Conservation (phyloP, 805 yeast genomes). For the Alloascoidea africana region DNA sequence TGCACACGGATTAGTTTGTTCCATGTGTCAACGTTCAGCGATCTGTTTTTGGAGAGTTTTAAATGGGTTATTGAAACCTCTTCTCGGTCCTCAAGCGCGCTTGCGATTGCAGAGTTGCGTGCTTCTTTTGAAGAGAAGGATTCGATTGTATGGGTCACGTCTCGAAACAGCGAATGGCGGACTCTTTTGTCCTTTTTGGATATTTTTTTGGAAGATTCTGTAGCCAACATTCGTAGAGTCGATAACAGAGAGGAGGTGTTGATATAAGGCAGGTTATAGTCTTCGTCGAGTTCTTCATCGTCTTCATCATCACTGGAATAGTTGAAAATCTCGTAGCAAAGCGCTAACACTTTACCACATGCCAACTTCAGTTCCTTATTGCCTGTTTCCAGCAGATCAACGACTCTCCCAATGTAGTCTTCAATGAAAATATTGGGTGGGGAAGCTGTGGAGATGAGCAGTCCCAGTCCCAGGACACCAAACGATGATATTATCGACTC, state of each 20-base stretch:
- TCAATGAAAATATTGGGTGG: constrained; percentile 25
- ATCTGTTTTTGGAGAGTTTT: constrained; percentile 11
- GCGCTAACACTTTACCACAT: constrained; percentile 38
- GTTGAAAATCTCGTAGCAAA: constrained; percentile 33
- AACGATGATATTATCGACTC: constrained; percentile 28
- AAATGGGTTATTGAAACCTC: constrained; percentile 11
- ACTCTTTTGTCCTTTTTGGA: constrained; percentile 51
- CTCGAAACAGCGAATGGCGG: constrained; percentile 43
- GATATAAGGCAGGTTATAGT: constrained; percentile 33
- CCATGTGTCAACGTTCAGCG: constrained; percentile 18
- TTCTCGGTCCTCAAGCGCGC: constrained; percentile 7
- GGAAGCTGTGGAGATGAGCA: constrained; percentile 23
- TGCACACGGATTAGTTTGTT: constrained; percentile 16
- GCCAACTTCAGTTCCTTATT: constrained; percentile 35
- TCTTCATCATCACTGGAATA: constrained; percentile 17
- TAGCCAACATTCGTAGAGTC: constrained; percentile 26
- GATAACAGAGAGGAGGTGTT: constrained; percentile 32
- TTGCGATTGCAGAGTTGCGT: constrained; percentile 12
- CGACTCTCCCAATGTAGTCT: constrained; percentile 24
- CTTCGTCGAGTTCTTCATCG: constrained; percentile 25
- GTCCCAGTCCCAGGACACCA: constrained; percentile 31
- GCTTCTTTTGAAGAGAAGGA: constrained; percentile 19
- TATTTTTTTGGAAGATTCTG: constrained; percentile 37
- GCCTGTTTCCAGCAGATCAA: constrained; percentile 27
- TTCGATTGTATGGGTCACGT: constrained; percentile 33